phyloP scores from a whole-genome alignment of 768 basidiomycete genomes.

The Sporobolomyces roseus region DNA sequence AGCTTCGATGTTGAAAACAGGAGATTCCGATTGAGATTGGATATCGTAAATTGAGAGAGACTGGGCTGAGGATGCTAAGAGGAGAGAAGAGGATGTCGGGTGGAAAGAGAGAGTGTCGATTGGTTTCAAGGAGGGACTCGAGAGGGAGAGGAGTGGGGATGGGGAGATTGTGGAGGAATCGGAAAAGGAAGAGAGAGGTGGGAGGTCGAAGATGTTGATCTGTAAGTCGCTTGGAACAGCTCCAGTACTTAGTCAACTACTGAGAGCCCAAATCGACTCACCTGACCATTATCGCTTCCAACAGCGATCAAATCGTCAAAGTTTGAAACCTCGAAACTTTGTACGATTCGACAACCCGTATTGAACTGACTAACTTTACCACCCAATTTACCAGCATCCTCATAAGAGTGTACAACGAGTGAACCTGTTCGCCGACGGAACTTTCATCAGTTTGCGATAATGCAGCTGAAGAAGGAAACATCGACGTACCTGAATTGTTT shows the following conservation, averaged over 20 bases:
- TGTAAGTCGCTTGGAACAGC: background rate
- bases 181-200: background rate
- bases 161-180: background rate
- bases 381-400: constrained; percentile 26
- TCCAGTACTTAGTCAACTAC: background rate
- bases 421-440: constrained; percentile 12
- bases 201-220: constrained; percentile 23
- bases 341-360: constrained; percentile 6
- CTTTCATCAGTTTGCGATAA: background rate
- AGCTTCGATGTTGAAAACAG: background rate
- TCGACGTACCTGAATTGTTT: constrained; percentile 14
- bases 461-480: background rate
- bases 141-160: constrained; percentile 2
- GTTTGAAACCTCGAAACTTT: constrained; percentile 21
- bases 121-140: constrained; percentile 9
- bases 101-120: constrained; percentile 38
- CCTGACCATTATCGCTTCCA: constrained; percentile 13
- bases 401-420: constrained; percentile 22
- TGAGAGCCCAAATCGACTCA: background rate
- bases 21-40: background rate
- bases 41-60: constrained; percentile 24
- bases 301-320: constrained; percentile 31
- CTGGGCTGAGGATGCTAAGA: background rate
- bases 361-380: background rate
- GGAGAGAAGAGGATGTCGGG: constrained; percentile 30